phyloP scores from a whole-genome alignment of 148 eudicot species.

The Persicaria tinctoria region DNA sequence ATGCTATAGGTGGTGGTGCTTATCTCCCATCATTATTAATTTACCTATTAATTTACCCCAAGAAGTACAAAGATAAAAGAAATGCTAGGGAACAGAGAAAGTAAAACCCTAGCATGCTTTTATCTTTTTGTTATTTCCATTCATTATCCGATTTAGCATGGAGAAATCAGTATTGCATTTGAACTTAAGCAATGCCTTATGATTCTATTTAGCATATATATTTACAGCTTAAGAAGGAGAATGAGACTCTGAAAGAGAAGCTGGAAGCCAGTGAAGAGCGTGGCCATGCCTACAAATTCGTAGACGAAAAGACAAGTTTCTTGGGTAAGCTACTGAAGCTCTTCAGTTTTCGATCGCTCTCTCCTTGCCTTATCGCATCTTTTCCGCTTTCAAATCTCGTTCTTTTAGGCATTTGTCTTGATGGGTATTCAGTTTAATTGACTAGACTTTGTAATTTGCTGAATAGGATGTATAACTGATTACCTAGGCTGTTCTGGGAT shows the following conservation, averaged over 20 bases:
- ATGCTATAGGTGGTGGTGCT: no score
- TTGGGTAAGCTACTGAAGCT: not conserved
- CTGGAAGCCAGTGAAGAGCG: constrained; percentile 24
- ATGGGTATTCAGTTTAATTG: not conserved
- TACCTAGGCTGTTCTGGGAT: not conserved
- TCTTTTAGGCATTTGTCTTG: not conserved
- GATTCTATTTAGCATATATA: not conserved
- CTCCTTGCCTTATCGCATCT: not conserved
- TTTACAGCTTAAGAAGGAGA: constrained; percentile 43
- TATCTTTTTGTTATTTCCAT: no score
- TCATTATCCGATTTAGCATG: not conserved
- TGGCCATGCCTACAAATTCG: constrained; percentile 6
- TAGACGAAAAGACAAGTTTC: not conserved
- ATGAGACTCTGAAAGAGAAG: constrained; percentile 32
- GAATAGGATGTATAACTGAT: not conserved
- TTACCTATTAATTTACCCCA: not conserved
- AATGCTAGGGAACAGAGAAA: no score
- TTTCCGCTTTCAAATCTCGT: not conserved
- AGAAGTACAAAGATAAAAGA: no score
- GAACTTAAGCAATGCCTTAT: not conserved
- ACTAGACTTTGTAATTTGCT: not conserved
- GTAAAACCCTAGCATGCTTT: no score
- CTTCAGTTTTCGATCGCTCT: not conserved
- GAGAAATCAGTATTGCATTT: not conserved
- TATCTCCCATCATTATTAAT: no score